These are phyloP conservation scores for Anisogramma anomala DNA, from an alignment of 2,329 filamentous ascomycete species.

Conservation along the genomic window DNA sequence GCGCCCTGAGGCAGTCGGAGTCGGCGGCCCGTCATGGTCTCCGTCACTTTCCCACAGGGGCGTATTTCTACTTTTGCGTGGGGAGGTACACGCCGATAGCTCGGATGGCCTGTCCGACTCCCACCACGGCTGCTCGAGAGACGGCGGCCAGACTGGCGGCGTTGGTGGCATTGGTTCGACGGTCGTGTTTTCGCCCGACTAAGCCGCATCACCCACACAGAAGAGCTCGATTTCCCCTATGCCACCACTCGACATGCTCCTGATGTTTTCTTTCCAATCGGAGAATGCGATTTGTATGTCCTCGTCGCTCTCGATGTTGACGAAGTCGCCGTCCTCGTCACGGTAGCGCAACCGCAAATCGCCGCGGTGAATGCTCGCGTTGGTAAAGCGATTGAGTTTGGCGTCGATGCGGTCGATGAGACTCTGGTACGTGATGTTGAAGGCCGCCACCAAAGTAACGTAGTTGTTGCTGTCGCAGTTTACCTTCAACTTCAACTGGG, in stretches of 20 bases:
- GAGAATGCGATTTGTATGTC: slow-evolving; percentile 93
- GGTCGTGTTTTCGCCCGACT: slow-evolving; percentile 10
- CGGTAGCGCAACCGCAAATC: slow-evolving; percentile 80
- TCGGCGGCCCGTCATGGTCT: background rate
- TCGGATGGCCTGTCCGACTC: background rate
- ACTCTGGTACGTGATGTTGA: slow-evolving; percentile 88
- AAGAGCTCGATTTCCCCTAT: slow-evolving; percentile 86
- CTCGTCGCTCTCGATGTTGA: slow-evolving; percentile 89
- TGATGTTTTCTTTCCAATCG: slow-evolving; percentile 70
- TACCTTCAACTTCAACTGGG: slow-evolving; percentile 91
- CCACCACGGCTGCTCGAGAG: background rate
- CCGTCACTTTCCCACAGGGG: slow-evolving; percentile 2
- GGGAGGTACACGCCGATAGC: background rate
- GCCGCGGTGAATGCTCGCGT: slow-evolving; percentile 69
- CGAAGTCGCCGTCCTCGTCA: slow-evolving; percentile 85
- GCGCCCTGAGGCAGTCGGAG: background rate
- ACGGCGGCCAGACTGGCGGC: background rate
- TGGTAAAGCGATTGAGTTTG: slow-evolving; percentile 79
- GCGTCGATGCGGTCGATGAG: slow-evolving; percentile 92
- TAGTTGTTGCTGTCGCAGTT: slow-evolving; percentile 79
- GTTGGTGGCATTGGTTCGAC: slow-evolving; percentile 1
- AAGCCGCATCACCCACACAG: slow-evolving; percentile 46
- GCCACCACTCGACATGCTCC: slow-evolving; percentile 48
- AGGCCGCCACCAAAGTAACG: slow-evolving; percentile 89
- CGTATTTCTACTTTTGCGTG: background rate